A percentile compares a stretch with the other conserved stretches of the same genome.
Conservation (phyloP, 768 basidiomycete genomes). For the Lactarius trivialis region DNA sequence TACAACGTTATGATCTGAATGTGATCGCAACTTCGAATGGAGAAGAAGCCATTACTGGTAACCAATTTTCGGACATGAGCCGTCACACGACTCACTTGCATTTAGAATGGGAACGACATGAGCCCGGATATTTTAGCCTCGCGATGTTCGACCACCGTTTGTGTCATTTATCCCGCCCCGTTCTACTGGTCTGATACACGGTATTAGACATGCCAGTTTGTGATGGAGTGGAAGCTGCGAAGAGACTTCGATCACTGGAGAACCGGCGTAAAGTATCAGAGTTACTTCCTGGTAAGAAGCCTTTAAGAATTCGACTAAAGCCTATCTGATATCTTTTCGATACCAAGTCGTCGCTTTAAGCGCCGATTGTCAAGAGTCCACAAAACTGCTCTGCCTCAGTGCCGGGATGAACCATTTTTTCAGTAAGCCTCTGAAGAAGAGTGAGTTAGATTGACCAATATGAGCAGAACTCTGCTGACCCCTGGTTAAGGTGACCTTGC, state of each 20-base stretch:
- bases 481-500: conserved; percentile 42
- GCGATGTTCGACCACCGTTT: conserved; percentile 72
- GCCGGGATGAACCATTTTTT: conserved; percentile 76
- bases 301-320: neutral
- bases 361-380: conserved; percentile 72
- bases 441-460: conserved; percentile 27
- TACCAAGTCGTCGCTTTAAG: conserved; percentile 59
- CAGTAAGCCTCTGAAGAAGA: conserved; percentile 62
- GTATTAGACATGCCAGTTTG: conserved; percentile 69
- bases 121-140: conserved; percentile 61
- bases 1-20: conserved; percentile 52
- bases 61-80: neutral
- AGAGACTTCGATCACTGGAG: conserved; percentile 54
- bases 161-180: neutral
- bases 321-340: neutral
- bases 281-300: conserved; percentile 49
- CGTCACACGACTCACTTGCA: conserved; percentile 5
- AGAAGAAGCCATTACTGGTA: conserved; percentile 57
- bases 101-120: conserved; percentile 61
- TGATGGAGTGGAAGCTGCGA: conserved; percentile 70
- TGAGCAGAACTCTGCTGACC: neutral
- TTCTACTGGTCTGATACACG: neutral
- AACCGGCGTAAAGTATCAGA: conserved; percentile 45
- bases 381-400: conserved; percentile 67
- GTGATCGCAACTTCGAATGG: conserved; percentile 62